Evolutionary conservation across 2,329 filamentous ascomycete species (phyloP), one percentile per base, ranked within the genome.

Genomic region (Colletotrichum musae): DNA sequence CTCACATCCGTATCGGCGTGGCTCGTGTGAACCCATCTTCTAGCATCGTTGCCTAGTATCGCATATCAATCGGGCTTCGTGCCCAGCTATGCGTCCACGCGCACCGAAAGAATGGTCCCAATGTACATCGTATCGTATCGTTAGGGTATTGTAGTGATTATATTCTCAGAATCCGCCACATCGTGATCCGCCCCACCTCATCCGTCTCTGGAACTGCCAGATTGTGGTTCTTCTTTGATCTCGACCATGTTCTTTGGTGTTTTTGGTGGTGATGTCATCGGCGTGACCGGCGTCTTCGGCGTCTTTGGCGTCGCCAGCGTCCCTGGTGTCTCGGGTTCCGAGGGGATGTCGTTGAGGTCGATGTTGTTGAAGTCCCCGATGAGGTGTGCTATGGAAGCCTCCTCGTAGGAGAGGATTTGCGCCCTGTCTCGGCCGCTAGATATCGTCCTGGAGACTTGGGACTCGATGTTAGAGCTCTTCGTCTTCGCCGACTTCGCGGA

Each of bases 311-410:
- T 66, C 36, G 21, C 39, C 16, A 36, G 50, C 3, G 26, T 13
- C 9, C 12, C 4, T n/a, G 52, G 52, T 1, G 60, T 56, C 15
- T 56, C 51, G 24, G 51, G 52, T n/a, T 70, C 67, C 24, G 45
- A 66, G 4, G 56, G 45, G 2, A 61, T 41, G 5, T 61, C 28
- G 18, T 67, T 57, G 1, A 70, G 51, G n/a, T 67, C 62, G 36
- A 70, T 61, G 0, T 41, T 18, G 7, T 65, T 57, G 6, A 70
- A 70, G 2, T 60, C 67, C 13, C 56, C 67, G 6, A 70, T 28
- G 18, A 70, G 15, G 5, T 70, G 67, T 6, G 62, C 62, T 58
- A 70, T 70, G 2, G 67, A 70, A 3, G 67, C 54, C 39, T 67
- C 67, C 5, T 61, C 45, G 21, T 66, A 67, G 2, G 16, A n/a